Base-by-base conservation (phyloP, 768 basidiomycete genomes). In the Phylloporus arenicola region DNA sequence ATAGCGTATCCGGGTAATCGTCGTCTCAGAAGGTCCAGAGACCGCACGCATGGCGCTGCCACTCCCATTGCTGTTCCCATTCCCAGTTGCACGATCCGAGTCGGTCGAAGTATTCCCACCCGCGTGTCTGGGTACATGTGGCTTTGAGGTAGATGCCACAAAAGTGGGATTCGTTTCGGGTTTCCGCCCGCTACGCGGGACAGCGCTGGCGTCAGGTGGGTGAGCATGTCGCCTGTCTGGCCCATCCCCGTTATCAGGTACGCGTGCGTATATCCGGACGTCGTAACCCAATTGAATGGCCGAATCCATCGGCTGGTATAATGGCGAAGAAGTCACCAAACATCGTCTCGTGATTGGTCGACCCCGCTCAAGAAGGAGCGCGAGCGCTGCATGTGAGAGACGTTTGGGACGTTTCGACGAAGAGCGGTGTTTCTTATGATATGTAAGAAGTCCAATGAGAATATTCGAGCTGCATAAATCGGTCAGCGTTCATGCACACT, bases 321-420 rank as follows among this genome's bases (percentile, higher is more conserved):
- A 68, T 2, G 92, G 90, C 38, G 85, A 88, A 12, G 86, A 89
- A 0, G 89, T 82, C 29, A 86, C 90, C 6, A 91, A 74, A 6
- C 89, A 85, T 20, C 88, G 79, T 29, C 85, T 78, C 20, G 79
- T 81, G 47, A 91, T 75, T 8, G 84, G 79, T 31, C 91, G 77
- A 7, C 90, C 92, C 34, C 91, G 79, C 68, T 92, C 90, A 33
- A 94, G 74, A 47, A 93, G 79, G 33, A 92, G 75, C 2, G 82
- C 76, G 29, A 93, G 75, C 6, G 87, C 85, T 3, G 83, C 76
- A 65, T 93, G 89, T 45, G 86, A 92, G 19, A 94, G 68, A 54
- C 82, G 82, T 53, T 69, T 70, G 60, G 60, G 62, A 62, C 72
- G 57, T 66, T 67, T 60, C 64, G 72, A 57, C 56, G 35, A 54